Conservation (phyloP, 208 protist genomes). For the Leishmania braziliensis region DNA sequence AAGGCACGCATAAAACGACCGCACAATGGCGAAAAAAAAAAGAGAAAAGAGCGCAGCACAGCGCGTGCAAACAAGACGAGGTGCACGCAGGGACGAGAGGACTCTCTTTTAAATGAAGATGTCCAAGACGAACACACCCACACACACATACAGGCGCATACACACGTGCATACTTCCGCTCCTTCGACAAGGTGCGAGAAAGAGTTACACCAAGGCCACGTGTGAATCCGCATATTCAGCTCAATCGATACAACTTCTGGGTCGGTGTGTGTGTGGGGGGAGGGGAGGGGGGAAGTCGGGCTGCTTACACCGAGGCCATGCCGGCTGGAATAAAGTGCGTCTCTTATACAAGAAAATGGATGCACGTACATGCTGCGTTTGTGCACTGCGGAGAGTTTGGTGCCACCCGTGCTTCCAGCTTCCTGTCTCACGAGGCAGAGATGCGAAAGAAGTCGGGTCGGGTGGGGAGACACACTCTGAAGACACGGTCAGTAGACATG, state of each 20-base stretch:
- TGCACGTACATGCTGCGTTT: not conserved
- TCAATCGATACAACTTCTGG: not conserved
- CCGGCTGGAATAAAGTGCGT: not conserved
- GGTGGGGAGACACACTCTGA: too few relatives aligned
- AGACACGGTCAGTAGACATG: not conserved
- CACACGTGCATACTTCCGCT: not conserved
- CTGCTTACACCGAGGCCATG: not conserved
- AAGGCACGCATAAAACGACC: not conserved
- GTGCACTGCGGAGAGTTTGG: not conserved
- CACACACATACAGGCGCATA: not conserved
- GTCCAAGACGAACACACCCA: not conserved
- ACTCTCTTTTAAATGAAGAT: not conserved
- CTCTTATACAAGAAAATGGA: not conserved
- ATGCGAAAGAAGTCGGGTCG: too few relatives aligned
- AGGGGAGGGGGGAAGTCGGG: not conserved
- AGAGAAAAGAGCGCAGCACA: not conserved
- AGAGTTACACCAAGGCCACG: not conserved
- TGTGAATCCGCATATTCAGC: not conserved
- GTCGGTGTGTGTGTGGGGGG: not conserved
- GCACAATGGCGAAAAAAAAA: not conserved
- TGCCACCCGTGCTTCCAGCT: not conserved
- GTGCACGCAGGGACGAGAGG: not conserved
- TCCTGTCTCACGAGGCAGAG: not conserved
- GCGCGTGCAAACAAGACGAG: not conserved
- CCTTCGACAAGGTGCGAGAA: not conserved